Conservation (phyloP, 2,329 filamentous ascomycete genomes). For the Fusarium luffae region DNA sequence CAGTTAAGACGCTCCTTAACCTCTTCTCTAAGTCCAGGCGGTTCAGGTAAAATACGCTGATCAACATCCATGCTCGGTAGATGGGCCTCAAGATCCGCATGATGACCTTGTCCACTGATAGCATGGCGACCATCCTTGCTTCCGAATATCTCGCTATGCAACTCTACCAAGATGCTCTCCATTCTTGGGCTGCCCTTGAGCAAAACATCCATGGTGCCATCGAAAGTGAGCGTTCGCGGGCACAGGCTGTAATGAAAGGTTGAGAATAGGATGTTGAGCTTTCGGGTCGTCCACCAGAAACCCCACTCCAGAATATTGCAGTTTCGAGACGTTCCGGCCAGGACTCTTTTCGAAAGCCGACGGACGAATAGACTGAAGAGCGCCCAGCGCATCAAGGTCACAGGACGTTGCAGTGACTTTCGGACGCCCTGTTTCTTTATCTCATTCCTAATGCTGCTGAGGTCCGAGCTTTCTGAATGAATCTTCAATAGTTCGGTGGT, state of each 20-base stretch:
- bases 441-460: not conserved
- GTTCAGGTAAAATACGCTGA: not conserved
- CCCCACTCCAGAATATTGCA: too few relatives aligned
- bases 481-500: not conserved
- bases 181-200: not conserved
- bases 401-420: too few relatives aligned
- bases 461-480: not conserved
- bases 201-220: not conserved
- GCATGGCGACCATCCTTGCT: not conserved
- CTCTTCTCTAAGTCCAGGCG: fast-evolving
- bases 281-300: too few relatives aligned
- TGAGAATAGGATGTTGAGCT: not conserved
- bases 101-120: too few relatives aligned
- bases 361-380: too few relatives aligned
- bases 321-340: too few relatives aligned
- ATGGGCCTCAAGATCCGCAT: not conserved
- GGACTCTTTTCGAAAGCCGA: too few relatives aligned
- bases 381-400: too few relatives aligned
- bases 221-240: not conserved
- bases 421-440: not conserved
- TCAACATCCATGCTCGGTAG: not conserved
- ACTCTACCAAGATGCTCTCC: fast-evolving
- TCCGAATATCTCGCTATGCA: not conserved
- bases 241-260: not conserved
- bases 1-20: fast-evolving